Conservation (phyloP, 495 filamentous ascomycete genomes). For the Podospora pseudopauciseta region DNA sequence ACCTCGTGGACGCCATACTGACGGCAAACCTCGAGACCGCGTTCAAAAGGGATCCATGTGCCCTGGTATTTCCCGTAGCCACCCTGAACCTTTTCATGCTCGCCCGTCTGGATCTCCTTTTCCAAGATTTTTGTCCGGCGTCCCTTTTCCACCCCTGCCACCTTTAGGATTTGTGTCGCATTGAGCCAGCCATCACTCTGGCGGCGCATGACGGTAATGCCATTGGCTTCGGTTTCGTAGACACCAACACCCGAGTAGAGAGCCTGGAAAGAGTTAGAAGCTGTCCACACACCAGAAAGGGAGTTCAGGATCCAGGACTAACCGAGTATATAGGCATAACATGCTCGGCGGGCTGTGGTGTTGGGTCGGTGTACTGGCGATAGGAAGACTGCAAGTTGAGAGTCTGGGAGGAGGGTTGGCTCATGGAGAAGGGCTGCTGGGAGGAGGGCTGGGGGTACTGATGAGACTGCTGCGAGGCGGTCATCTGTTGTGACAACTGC, state of each 20-base stretch:
- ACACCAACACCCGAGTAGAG: slow-evolving; percentile 92
- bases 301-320: slow-evolving; percentile 17
- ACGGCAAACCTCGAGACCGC: slow-evolving; percentile 86
- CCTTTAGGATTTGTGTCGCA: slow-evolving; percentile 94
- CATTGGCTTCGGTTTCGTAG: slow-evolving; percentile 96
- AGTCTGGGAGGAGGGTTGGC: slow-evolving; percentile 41
- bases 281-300: neutral
- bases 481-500: slow-evolving; percentile 22
- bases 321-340: slow-evolving; percentile 78
- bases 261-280: slow-evolving; percentile 53
- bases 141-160: slow-evolving; percentile 93
- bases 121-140: slow-evolving; percentile 96
- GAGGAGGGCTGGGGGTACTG: slow-evolving; percentile 46
- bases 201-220: slow-evolving; percentile 88
- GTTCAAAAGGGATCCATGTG: slow-evolving; percentile 91
- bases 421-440: slow-evolving; percentile 51
- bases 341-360: slow-evolving; percentile 50
- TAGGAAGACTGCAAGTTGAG: slow-evolving; percentile 21
- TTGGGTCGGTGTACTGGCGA: slow-evolving; percentile 42
- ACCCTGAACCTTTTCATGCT: slow-evolving; percentile 97
- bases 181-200: slow-evolving; percentile 91
- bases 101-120: slow-evolving; percentile 91
- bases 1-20: slow-evolving; percentile 92
- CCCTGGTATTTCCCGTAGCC: slow-evolving; percentile 99
- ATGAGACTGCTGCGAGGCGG: slow-evolving; percentile 30